Evolutionary conservation across 306 rosid genomes (phyloP).

Genomic region (Rosa lucieae): DNA sequence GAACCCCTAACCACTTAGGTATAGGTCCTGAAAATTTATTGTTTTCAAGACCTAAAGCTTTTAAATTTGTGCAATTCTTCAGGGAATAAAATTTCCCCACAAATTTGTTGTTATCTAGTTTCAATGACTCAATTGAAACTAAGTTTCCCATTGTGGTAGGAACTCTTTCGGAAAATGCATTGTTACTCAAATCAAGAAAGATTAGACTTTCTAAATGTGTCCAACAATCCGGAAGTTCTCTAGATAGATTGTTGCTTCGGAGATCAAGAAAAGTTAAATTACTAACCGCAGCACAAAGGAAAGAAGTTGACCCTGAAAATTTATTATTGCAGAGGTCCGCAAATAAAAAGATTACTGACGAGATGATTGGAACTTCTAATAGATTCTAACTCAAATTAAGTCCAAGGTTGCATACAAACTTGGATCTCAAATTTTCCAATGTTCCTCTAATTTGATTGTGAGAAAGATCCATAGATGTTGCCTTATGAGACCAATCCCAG

Average conservation of each 20-base stretch:
- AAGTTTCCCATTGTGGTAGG: neutral
- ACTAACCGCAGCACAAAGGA: neutral
- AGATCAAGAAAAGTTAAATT: neutral
- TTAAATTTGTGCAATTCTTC: conserved; percentile 5
- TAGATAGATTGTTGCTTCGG: conserved; percentile 2
- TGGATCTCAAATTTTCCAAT: neutral
- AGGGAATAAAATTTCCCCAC: conserved; percentile 12
- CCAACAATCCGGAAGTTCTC: conserved; percentile 19
- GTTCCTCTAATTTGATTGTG: conserved; percentile 12
- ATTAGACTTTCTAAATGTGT: neutral
- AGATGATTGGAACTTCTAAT: conserved; percentile 8
- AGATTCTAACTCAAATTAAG: conserved; percentile 7
- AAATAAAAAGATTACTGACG: neutral
- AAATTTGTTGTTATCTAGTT: conserved; percentile 2
- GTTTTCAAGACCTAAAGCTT: conserved; percentile 11
- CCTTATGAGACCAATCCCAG: neutral
- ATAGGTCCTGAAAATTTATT: conserved; percentile 23
- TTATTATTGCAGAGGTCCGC: conserved; percentile 15
- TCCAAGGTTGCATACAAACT: fast-evolving
- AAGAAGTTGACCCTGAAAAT: neutral
- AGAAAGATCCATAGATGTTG: neutral
- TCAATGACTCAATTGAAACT: neutral
- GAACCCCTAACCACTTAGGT: conserved; percentile 20
- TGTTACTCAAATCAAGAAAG: conserved; percentile 1
- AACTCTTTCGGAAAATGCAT: conserved; percentile 7